phyloP scores from a whole-genome alignment of 345 rosid species.

The Hypericum androsaemum region DNA sequence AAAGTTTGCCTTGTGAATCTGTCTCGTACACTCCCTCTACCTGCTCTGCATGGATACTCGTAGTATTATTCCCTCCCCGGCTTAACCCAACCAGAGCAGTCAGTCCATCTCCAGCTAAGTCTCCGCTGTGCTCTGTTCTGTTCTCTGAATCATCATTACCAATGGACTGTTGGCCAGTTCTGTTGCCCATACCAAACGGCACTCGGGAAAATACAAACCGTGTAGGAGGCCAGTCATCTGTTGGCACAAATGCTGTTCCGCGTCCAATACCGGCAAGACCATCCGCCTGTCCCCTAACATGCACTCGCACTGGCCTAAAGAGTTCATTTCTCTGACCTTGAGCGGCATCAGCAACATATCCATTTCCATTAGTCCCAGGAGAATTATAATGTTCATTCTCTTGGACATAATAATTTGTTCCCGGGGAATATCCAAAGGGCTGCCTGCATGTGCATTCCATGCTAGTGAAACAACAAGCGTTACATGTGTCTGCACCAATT shows the following conservation, averaged over 20 bases:
- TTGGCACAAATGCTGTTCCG: constrained; percentile 67
- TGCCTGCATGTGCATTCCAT: constrained; percentile 76
- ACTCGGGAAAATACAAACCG: constrained; percentile 89
- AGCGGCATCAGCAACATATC: constrained; percentile 55
- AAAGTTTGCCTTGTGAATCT: constrained; percentile 31
- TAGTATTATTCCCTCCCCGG: constrained; percentile 50
- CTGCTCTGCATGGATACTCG: constrained; percentile 47
- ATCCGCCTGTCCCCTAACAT: constrained; percentile 80
- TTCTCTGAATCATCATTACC: constrained; percentile 78
- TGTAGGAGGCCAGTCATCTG: constrained; percentile 80
- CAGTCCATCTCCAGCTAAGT: constrained; percentile 75
- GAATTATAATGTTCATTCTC: constrained; percentile 57
- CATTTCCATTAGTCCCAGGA: constrained; percentile 48
- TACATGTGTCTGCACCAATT: constrained; percentile 80
- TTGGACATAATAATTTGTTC: constrained; percentile 59
- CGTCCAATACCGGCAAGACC: constrained; percentile 98
- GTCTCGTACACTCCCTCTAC: constrained; percentile 42
- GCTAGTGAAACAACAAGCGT: constrained; percentile 60
- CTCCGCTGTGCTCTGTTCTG: constrained; percentile 66
- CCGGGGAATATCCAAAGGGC: constrained; percentile 57
- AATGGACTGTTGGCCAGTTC: constrained; percentile 69
- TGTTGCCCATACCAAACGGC: constrained; percentile 61
- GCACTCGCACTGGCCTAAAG: constrained; percentile 80
- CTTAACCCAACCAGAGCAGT: constrained; percentile 81
- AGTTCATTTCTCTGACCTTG: constrained; percentile 66